Evolutionary conservation across 495 filamentous ascomycete species (phyloP).

Genomic region (Schizothecium vesticola): DNA sequence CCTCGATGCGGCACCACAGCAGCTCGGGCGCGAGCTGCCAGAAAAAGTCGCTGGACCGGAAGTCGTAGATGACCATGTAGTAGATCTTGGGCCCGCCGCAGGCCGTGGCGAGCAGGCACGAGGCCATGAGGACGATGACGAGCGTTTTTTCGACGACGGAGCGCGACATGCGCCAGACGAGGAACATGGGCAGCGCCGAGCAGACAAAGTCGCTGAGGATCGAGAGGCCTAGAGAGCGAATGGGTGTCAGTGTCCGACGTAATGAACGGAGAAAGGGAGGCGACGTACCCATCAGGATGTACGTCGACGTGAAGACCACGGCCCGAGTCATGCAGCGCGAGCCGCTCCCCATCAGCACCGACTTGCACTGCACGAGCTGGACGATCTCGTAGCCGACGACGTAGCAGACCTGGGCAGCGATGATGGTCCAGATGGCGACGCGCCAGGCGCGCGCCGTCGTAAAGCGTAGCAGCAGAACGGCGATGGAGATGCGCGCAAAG

Average conservation of each 20-base stretch:
- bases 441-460: background rate
- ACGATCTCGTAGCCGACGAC: background rate
- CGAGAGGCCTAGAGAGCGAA: background rate
- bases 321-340: background rate
- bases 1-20: constrained; percentile 7
- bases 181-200: constrained; percentile 2
- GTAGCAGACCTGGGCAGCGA: background rate
- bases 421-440: constrained; percentile 2
- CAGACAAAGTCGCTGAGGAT: constrained; percentile 6
- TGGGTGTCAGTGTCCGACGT: background rate
- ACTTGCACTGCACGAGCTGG: constrained; percentile 5
- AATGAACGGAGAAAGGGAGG: background rate
- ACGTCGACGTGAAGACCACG: background rate
- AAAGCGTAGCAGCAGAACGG: background rate
- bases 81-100: constrained; percentile 2
- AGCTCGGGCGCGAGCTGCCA: background rate
- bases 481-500: constrained; percentile 9
- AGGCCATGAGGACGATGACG: background rate
- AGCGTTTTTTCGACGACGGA: constrained; percentile 4
- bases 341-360: background rate
- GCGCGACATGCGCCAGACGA: constrained; percentile 9
- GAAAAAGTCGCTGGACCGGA: background rate
- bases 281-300: constrained; percentile 5
- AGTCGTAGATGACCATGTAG: background rate
- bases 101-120: constrained; percentile 1